Percentiles rank a stretch among this genome's conserved stretches.
These are phyloP conservation scores for Solanum commersonii DNA, from an alignment of 257 asterid genomes.

Conservation along the genomic window DNA sequence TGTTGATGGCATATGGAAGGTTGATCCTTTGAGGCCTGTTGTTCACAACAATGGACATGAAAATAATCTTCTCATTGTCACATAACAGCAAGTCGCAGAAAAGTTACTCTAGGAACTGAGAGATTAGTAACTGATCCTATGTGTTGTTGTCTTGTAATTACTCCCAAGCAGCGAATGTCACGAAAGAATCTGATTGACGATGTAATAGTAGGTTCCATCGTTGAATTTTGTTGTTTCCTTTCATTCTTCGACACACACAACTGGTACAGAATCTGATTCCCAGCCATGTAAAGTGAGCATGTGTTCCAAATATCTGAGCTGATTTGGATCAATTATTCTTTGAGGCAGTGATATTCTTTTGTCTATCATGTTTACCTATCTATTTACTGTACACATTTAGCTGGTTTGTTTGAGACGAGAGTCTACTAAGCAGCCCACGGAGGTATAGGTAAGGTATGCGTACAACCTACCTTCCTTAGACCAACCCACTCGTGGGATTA, in stretches of 20 bases:
- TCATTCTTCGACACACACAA: background rate
- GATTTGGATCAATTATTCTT: background rate
- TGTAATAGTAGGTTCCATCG: background rate
- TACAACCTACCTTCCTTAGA: background rate
- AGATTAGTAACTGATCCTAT: background rate
- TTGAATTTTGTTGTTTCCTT: background rate
- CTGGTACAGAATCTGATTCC: background rate
- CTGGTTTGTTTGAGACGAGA: background rate
- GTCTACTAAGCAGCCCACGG: accelerated
- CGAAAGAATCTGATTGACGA: background rate
- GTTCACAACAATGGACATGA: slow-evolving; percentile 47
- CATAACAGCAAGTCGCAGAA: slow-evolving; percentile 7
- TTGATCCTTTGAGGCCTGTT: slow-evolving; percentile 69
- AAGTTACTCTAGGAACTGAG: background rate
- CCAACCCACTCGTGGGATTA: background rate
- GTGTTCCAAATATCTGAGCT: background rate
- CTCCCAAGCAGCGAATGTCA: background rate
- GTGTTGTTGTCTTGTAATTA: background rate
- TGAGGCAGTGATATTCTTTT: background rate
- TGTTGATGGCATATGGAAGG: slow-evolving; percentile 81
- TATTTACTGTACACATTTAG: background rate
- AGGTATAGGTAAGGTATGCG: background rate
- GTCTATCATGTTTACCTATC: background rate
- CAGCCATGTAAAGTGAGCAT: background rate
- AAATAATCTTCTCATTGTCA: slow-evolving; percentile 56